Evolutionary conservation across 2,329 filamentous ascomycete genomes (phyloP), one percentile per base, ranked within the genome.

Genomic region (Epichloe bromicola): DNA sequence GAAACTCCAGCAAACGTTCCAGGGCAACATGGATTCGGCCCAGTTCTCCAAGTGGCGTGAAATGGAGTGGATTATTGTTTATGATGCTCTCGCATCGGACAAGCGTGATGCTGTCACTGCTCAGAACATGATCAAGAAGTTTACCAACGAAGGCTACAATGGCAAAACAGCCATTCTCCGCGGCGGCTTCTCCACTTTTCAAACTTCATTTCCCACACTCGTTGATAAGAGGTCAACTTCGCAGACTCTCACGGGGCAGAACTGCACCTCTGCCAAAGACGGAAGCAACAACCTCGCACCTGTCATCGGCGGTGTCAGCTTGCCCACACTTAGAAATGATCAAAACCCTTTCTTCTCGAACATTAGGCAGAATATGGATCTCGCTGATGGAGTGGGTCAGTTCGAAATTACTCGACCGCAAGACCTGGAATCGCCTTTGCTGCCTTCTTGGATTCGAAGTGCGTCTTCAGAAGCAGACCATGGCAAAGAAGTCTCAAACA

Each of bases 341-440:
- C 76, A 82, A 0, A 95, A 94, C 59, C 90, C 91, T 0, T 97
- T 98, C 70, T 97, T 97, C 65, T 82, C 83, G 54, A 97, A 96
- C 57, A 97, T 98, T 59, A 82, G 93, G 42, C 93, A 97, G 65
- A 95, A 97, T 56, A 91, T 94, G 80, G 93, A 97, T 62, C 74
- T 98, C 17, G 85, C 94, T 34, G 89, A 88, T 57, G 93, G 93
- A 19, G 91, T 97, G 11, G 93, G 93, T 0, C 90, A 95, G 59
- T 81, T 83, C 60, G 76, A 81, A n/a, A 63, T 81, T 5, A 60
- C 64, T 2, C 62, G 76, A 8, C 76, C 77, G 0, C 41, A 64
- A 2, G 70, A 65, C n/a, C 57, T 79, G 8, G 66, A 74, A 34
- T 62, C 67, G 38, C 68, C 74, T 4, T 65, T 72, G 15, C 72